A percentile compares a stretch with the other conserved stretches of the same genome.
Evolutionary conservation across 1,284 basidiomycete species (phyloP).

Genomic region (Trichosporon coremiiforme): DNA sequence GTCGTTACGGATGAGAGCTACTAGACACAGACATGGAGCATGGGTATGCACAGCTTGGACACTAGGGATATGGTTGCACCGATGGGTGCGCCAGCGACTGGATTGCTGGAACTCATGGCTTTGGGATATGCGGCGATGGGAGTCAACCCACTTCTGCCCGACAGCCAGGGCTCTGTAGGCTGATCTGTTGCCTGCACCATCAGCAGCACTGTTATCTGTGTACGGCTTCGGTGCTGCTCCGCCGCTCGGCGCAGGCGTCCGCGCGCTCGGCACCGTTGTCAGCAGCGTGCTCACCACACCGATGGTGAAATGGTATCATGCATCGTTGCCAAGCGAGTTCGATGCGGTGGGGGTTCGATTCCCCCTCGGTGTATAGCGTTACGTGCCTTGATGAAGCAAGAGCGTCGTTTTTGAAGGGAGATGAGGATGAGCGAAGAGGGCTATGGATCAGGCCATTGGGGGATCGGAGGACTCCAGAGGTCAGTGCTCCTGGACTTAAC

Average conservation of each 20-base stretch:
- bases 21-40: neutral
- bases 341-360: constrained; percentile 11
- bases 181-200: no score
- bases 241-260: neutral
- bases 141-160: no score
- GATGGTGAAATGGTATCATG: constrained; percentile 14
- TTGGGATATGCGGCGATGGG: no score
- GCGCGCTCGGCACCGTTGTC: neutral
- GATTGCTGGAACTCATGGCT: no score
- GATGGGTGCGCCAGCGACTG: no score
- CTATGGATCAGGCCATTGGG: no score
- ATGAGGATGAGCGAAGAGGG: neutral
- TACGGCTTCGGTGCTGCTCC: no score
- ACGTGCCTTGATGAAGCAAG: neutral
- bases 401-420: neutral
- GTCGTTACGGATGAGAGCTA: constrained; percentile 10
- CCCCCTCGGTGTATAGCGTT: neutral
- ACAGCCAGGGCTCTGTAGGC: no score
- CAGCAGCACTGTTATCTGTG: no score
- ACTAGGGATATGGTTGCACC: no score
- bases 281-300: constrained; percentile 2
- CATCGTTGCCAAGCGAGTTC: constrained; percentile 8
- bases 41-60: neutral
- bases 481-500: no score
- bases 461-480: no score